These are phyloP conservation scores for Mucor saturninus DNA, from an alignment of 371 early-diverging fungal genomes.

Conservation along the genomic window DNA sequence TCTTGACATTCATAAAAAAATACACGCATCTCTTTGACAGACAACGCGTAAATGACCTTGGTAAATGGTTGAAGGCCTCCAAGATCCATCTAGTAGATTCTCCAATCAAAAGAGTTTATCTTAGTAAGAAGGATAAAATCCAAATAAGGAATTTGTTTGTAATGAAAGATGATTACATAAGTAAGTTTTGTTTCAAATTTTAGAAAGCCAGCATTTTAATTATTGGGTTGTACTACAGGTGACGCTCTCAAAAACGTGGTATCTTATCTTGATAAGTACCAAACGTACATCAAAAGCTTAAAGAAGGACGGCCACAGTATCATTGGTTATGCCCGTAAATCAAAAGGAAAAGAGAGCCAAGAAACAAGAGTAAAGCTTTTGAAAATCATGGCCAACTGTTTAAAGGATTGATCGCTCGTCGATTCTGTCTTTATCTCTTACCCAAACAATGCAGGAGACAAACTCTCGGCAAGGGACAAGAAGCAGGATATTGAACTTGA, in stretches of 20 bases:
- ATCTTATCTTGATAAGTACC: too few relatives aligned
- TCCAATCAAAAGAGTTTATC: slow-evolving; percentile 21
- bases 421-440: slow-evolving; percentile 26
- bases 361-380: too few relatives aligned
- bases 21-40: slow-evolving; percentile 20
- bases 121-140: slow-evolving; percentile 26
- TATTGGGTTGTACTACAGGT: background rate
- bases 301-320: too few relatives aligned
- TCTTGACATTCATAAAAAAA: slow-evolving; percentile 19
- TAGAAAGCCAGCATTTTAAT: slow-evolving; percentile 22
- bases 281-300: too few relatives aligned
- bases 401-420: slow-evolving; percentile 11
- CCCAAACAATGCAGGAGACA: too few relatives aligned
- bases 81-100: slow-evolving; percentile 20
- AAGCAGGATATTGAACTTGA: too few relatives aligned
- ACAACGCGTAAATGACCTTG: slow-evolving; percentile 21
- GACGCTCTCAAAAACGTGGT: background rate
- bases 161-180: slow-evolving; percentile 13
- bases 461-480: too few relatives aligned
- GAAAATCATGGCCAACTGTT: too few relatives aligned
- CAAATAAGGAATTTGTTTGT: slow-evolving; percentile 26
- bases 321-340: too few relatives aligned
- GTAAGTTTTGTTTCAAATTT: slow-evolving; percentile 11
- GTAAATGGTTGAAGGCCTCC: slow-evolving; percentile 25
- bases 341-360: too few relatives aligned